Base-by-base conservation (phyloP, 2,329 filamentous ascomycete species). In the Gremmenia infestans region DNA sequence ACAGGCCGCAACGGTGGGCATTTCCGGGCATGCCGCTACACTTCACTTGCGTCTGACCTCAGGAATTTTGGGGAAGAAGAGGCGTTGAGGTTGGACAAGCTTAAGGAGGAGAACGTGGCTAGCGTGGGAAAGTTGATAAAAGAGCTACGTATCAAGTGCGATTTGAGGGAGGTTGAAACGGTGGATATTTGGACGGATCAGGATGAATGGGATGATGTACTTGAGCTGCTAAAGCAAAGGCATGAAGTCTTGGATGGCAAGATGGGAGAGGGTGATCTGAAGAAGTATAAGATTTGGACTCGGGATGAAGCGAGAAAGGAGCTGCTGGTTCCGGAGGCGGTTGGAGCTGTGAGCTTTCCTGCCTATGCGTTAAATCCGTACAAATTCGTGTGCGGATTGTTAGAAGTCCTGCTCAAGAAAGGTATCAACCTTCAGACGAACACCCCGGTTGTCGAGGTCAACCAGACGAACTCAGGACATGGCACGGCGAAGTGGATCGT, bases 111-210 rank as follows among this genome's bases (percentile, higher is more conserved):
- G 47, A 79, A 76, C 62, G 80, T 86, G 54, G 68, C 72, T 22
- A 76, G 75, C 17, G 76, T 82, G n/a, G 81, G 85, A 63, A 67
- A 64, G 0, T 77, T 86, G 53, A 79, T 80, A 0, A 66, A 68
- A 9, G 70, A 75, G n/a, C 67, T 82, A 52, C 61, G 57, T 4
- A 78, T 82, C 37, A 65, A 71, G 17, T 75, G 80, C 63, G 81
- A 83, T 60, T 76, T 74, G 17, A 35, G 55, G 32, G 50, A 67
- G 23, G 72, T 55, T 4, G 61, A 63, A 17, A 55, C 54, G 7
- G 50, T 70, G 46, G 71, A 74, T 55, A 53, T 64, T 71, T 72
- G 63, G 65, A 72, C 62, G 65, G 68, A 53, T 63, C 63, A 39
- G 61, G 65, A 8, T 59, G 65, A 8, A 54, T 67, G 23, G 63